Evolutionary conservation across 495 filamentous ascomycete species (phyloP).

Genomic region (Aspergillus avenaceus): DNA sequence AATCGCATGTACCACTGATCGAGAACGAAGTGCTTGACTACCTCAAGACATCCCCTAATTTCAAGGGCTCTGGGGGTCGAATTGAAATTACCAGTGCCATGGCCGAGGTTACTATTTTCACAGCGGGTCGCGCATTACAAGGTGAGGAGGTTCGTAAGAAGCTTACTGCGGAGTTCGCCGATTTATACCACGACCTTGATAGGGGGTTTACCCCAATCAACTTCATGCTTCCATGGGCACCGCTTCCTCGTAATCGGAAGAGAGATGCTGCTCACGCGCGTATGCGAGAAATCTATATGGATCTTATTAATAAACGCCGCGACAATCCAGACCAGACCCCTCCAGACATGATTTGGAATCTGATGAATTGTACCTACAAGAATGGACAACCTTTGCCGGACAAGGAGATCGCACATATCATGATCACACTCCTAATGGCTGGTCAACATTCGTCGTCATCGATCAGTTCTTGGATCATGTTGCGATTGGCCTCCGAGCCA

Average conservation of each 20-base stretch:
- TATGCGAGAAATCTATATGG: conserved; percentile 73
- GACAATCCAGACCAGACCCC: conserved; percentile 42
- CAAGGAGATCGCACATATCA: conserved; percentile 82
- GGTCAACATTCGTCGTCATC: conserved; percentile 86
- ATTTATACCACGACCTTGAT: conserved; percentile 78
- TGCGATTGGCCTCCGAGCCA: conserved; percentile 70
- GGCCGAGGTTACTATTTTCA: conserved; percentile 84
- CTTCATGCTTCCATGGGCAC: conserved; percentile 81
- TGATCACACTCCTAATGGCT: conserved; percentile 88
- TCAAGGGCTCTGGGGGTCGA: conserved; percentile 63
- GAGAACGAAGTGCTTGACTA: conserved; percentile 68
- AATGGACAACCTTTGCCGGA: conserved; percentile 67
- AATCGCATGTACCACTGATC: conserved; percentile 74
- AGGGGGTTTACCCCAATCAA: conserved; percentile 81
- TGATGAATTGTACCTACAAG: conserved; percentile 78
- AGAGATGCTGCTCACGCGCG: conserved; percentile 72
- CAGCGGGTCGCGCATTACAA: conserved; percentile 74
- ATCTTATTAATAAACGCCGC: conserved; percentile 64
- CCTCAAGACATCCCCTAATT: conserved; percentile 58
- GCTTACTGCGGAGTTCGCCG: conserved; percentile 62
- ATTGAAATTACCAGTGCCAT: conserved; percentile 65
- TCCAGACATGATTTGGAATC: conserved; percentile 75
- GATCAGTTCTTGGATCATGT: conserved; percentile 75
- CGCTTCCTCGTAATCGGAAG: conserved; percentile 77
- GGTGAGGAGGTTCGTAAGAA: conserved; percentile 74